A percentile compares a stretch with the other conserved stretches of the same genome.
Evolutionary conservation across 768 basidiomycete species (phyloP).

Genomic region (Rhodosporidiobolus sp.): DNA sequence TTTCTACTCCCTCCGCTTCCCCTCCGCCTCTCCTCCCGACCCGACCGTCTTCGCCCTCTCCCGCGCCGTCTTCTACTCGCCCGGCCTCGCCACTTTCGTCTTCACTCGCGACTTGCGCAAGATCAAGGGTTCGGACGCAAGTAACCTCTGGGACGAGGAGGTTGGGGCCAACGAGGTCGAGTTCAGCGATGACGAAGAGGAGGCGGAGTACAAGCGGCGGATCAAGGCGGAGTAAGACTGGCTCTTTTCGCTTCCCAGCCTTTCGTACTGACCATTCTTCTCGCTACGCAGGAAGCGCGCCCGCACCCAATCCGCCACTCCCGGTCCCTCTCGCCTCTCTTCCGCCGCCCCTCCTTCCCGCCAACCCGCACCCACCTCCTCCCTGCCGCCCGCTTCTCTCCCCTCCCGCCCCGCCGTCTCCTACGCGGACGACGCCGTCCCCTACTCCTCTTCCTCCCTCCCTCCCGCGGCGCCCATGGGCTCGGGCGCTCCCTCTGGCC

Average conservation of each 20-base stretch:
- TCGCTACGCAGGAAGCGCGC: constrained; percentile 11
- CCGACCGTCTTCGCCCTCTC: constrained; percentile 39
- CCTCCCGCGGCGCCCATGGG: constrained; percentile 16
- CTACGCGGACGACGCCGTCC: constrained; percentile 30
- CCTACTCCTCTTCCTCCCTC: constrained; percentile 10
- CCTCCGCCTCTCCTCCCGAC: constrained; percentile 38
- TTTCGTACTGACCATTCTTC: neutral
- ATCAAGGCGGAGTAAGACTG: constrained; percentile 51
- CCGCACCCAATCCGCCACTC: constrained; percentile 22
- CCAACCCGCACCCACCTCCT: neutral
- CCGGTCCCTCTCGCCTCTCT: neutral
- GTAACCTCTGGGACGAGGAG: constrained; percentile 92
- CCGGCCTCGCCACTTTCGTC: constrained; percentile 73
- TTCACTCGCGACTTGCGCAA: constrained; percentile 67
- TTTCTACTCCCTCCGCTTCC: constrained; percentile 83
- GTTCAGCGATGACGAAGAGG: constrained; percentile 92
- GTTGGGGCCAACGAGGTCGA: constrained; percentile 83
- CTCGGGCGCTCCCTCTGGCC: neutral
- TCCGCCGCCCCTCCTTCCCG: neutral
- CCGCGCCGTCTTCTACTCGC: constrained; percentile 72
- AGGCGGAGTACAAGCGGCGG: constrained; percentile 66
- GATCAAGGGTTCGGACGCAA: constrained; percentile 83
- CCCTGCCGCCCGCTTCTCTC: constrained; percentile 15
- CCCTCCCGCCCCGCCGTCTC: constrained; percentile 39
- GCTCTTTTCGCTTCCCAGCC: neutral